These are phyloP conservation scores for Colletotrichum trifolii DNA, from an alignment of 2,329 filamentous ascomycete species.

Conservation along the genomic window DNA sequence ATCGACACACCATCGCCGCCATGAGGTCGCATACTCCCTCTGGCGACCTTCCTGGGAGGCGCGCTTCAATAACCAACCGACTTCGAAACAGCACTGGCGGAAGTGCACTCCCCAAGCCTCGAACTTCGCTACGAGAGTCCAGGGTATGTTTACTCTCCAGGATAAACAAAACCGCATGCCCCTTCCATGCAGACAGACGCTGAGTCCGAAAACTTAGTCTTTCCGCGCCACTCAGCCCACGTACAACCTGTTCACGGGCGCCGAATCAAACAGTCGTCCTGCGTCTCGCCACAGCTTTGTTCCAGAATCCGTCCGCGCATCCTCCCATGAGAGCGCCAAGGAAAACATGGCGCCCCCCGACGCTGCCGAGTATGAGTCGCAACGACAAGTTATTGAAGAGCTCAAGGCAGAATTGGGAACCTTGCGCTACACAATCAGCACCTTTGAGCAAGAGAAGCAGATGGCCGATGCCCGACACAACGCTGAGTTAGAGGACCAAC, in stretches of 20 bases:
- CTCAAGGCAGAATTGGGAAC: slow-evolving; percentile 91
- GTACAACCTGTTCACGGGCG: slow-evolving; percentile 70
- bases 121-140: slow-evolving; percentile 50
- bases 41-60: slow-evolving; percentile 45
- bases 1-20: slow-evolving; percentile 43
- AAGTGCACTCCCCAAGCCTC: slow-evolving; percentile 50
- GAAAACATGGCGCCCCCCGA: slow-evolving; percentile 70
- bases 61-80: slow-evolving; percentile 44
- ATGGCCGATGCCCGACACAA: slow-evolving; percentile 82
- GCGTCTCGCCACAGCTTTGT: slow-evolving; percentile 54
- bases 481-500: slow-evolving; percentile 83
- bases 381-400: slow-evolving; percentile 73
- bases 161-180: slow-evolving; percentile 28
- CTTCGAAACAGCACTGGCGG: slow-evolving; percentile 51
- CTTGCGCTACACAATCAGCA: slow-evolving; percentile 87
- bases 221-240: slow-evolving; percentile 65
- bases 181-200: slow-evolving; percentile 7
- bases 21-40: slow-evolving; percentile 41
- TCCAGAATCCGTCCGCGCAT: slow-evolving; percentile 55
- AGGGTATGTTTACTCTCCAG: slow-evolving; percentile 48
- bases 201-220: slow-evolving; percentile 45
- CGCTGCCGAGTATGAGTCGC: slow-evolving; percentile 68
- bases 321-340: slow-evolving; percentile 68
- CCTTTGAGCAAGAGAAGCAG: slow-evolving; percentile 87
- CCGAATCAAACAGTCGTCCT: slow-evolving; percentile 52